These are phyloP conservation scores for Colletotrichum trifolii DNA, from an alignment of 2,329 filamentous ascomycete species.

Conservation along the genomic window DNA sequence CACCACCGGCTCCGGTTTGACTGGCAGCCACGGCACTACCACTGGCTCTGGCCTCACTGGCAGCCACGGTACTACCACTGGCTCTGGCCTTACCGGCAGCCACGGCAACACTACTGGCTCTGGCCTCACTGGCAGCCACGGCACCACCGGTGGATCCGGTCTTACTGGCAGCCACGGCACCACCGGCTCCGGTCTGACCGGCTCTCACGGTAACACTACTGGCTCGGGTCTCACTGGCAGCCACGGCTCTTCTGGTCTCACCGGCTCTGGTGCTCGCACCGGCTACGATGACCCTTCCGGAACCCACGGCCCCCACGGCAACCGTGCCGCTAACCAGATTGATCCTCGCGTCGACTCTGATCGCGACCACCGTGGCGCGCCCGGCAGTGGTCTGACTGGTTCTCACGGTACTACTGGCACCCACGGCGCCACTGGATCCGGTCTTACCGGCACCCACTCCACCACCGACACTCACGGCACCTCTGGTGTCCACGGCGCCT, in stretches of 20 bases:
- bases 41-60: constrained; percentile 29
- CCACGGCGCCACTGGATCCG: constrained; percentile 48
- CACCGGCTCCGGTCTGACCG: constrained; percentile 27
- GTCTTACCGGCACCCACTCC: constrained; percentile 42
- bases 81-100: constrained; percentile 31
- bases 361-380: constrained; percentile 48
- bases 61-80: constrained; percentile 45
- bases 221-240: constrained; percentile 20
- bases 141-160: not conserved
- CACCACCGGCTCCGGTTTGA: constrained; percentile 20
- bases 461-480: constrained; percentile 40
- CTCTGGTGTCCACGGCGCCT: constrained; percentile 47
- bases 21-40: constrained; percentile 25
- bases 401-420: constrained; percentile 34
- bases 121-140: constrained; percentile 28
- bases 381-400: constrained; percentile 38
- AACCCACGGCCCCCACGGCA: constrained; percentile 53
- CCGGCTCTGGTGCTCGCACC: constrained; percentile 33
- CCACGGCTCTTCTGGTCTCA: constrained; percentile 29
- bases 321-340: constrained; percentile 59
- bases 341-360: constrained; percentile 68
- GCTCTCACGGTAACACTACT: constrained; percentile 10
- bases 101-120: constrained; percentile 47
- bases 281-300: constrained; percentile 40
- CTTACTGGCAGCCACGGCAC: constrained; percentile 37